Conservation (phyloP, 2,329 filamentous ascomycete genomes). For the Exophiala spinifera region DNA sequence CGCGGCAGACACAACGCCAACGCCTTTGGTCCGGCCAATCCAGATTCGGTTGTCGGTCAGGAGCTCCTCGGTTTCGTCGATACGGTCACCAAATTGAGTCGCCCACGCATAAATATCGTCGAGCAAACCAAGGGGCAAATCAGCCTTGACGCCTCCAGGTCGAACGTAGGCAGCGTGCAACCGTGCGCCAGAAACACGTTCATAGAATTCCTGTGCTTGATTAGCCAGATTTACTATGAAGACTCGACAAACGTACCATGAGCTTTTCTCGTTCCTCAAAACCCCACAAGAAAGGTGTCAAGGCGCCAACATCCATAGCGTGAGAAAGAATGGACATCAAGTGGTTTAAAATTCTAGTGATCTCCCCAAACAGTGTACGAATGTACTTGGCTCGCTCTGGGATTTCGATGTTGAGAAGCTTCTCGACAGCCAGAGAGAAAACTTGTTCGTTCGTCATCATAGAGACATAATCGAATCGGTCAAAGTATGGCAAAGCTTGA, state of each 20-base stretch:
- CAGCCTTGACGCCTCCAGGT: conserved; percentile 92
- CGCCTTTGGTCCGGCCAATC: conserved; percentile 85
- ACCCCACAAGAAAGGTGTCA: conserved; percentile 98
- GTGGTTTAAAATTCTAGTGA: conserved; percentile 92
- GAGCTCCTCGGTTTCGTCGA: conserved; percentile 98
- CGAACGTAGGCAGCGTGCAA: conserved; percentile 96
- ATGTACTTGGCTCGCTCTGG: conserved; percentile 96
- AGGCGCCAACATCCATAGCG: conserved; percentile 96
- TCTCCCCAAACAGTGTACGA: conserved; percentile 89
- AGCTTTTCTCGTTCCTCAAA: conserved; percentile 99
- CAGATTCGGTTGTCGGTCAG: conserved; percentile 99
- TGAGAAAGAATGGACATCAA: conserved; percentile 96
- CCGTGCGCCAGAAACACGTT: conserved; percentile 96
- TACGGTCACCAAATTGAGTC: conserved; percentile 95
- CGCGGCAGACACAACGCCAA: conserved; percentile 85
- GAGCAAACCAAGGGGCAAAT: conserved; percentile 86
- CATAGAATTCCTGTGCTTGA: conserved; percentile 84
- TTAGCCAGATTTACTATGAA: not conserved
- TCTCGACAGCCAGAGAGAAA: conserved; percentile 92
- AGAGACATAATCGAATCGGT: conserved; percentile 96
- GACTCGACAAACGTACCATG: conserved; percentile 67
- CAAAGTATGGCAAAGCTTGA: conserved; percentile 97
- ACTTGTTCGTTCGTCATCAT: conserved; percentile 99
- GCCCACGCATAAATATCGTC: conserved; percentile 99
- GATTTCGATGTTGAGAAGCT: conserved; percentile 94